Percentiles rank a stretch among this genome's conserved stretches.
phyloP scores from a whole-genome alignment of 805 yeast genomes.

The Yarrowia deformans region DNA sequence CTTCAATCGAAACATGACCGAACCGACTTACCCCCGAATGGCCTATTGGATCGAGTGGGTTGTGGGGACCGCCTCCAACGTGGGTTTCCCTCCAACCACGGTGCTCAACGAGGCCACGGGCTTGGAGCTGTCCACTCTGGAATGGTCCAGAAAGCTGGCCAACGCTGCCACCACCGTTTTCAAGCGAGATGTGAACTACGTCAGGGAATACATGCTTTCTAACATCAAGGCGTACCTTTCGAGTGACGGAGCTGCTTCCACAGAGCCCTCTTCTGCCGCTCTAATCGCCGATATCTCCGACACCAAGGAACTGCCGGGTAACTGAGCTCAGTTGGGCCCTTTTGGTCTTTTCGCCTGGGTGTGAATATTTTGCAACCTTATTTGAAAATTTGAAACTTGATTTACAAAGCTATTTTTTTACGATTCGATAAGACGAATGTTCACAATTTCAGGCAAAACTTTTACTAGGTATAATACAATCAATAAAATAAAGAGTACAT shows the following conservation, averaged over 20 bases:
- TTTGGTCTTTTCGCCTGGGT: too few species aligned
- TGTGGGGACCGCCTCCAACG: constrained; percentile 22
- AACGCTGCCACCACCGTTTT: not conserved
- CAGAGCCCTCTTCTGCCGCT: not conserved
- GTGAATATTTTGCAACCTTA: not conserved
- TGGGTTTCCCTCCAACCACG: constrained; percentile 19
- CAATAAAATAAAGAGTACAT: constrained; percentile 39
- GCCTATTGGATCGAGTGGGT: constrained; percentile 36
- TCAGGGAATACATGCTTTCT: constrained; percentile 9
- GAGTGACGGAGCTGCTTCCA: not conserved
- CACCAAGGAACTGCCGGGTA: constrained; percentile 30
- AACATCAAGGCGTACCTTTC: constrained; percentile 10
- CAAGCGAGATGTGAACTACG: constrained; percentile 6
- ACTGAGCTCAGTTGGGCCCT: too few species aligned
- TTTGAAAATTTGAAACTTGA: constrained; percentile 23
- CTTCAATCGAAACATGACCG: not conserved
- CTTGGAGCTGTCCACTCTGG: constrained; percentile 17
- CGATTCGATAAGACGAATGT: too few species aligned
- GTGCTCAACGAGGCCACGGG: constrained; percentile 36
- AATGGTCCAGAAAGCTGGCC: constrained; percentile 20
- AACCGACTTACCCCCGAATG: constrained; percentile 30
- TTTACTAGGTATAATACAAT: constrained; percentile 28
- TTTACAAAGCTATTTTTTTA: too few species aligned
- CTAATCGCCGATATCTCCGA: constrained; percentile 36
- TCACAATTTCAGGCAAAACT: not conserved